phyloP scores from a whole-genome alignment of 2,329 filamentous ascomycete species.

The Mycosphaerella sp. region DNA sequence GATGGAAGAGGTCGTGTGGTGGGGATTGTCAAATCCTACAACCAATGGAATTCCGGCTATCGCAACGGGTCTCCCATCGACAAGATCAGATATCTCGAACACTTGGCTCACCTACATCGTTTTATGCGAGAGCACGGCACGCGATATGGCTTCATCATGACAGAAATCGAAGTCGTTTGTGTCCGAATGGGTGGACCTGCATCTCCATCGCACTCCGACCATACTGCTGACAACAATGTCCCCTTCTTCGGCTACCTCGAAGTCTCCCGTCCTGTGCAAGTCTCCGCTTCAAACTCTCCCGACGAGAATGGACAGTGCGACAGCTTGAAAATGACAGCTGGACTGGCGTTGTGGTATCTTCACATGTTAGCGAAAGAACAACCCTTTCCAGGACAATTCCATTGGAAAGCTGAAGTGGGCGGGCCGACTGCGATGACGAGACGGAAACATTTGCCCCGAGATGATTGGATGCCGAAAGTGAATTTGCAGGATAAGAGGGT shows the following conservation, averaged over 20 bases:
- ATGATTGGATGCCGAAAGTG: slow-evolving; percentile 68
- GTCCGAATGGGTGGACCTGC: slow-evolving; percentile 65
- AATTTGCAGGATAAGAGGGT: slow-evolving; percentile 69
- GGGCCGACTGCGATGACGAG: slow-evolving; percentile 66
- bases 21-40: slow-evolving; percentile 83
- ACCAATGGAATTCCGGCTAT: slow-evolving; percentile 94
- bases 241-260: slow-evolving; percentile 90
- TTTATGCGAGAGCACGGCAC: slow-evolving; percentile 91
- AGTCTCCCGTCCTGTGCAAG: slow-evolving; percentile 53
- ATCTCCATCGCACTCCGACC: slow-evolving; percentile 10
- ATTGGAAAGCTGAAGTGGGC: slow-evolving; percentile 65
- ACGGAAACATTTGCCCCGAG: slow-evolving; percentile 61
- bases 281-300: slow-evolving; percentile 34
- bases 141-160: slow-evolving; percentile 93
- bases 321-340: slow-evolving; percentile 56
- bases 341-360: slow-evolving; percentile 69
- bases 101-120: slow-evolving; percentile 77
- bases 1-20: slow-evolving; percentile 57
- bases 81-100: slow-evolving; percentile 81
- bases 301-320: slow-evolving; percentile 22
- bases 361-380: slow-evolving; percentile 64
- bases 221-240: slow-evolving; percentile 38
- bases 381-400: slow-evolving; percentile 51
- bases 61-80: slow-evolving; percentile 76
- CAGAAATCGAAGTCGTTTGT: slow-evolving; percentile 88